These are phyloP conservation scores for Fusarium nodosum DNA, from an alignment of 2,329 filamentous ascomycete genomes.

Conservation along the genomic window DNA sequence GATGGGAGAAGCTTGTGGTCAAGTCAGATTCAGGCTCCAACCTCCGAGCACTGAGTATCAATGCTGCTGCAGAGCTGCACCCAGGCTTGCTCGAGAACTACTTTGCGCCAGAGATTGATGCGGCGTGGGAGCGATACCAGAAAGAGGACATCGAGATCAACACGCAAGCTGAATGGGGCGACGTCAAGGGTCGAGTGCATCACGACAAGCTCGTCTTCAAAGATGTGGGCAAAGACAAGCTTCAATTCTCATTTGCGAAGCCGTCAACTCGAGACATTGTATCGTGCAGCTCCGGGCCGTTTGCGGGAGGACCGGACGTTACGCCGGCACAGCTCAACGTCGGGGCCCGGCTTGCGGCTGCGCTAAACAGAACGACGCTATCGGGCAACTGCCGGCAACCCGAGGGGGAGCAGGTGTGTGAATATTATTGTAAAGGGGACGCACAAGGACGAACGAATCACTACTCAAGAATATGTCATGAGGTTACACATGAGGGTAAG, in stretches of 20 bases:
- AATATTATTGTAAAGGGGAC: slow-evolving; percentile 64
- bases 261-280: slow-evolving; percentile 66
- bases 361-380: slow-evolving; percentile 80
- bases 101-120: slow-evolving; percentile 64
- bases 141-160: slow-evolving; percentile 62
- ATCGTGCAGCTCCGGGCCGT: slow-evolving; percentile 69
- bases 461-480: slow-evolving; percentile 75
- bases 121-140: slow-evolving; percentile 66
- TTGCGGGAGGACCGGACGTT: slow-evolving; percentile 57
- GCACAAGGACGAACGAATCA: slow-evolving; percentile 69
- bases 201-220: slow-evolving; percentile 58
- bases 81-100: slow-evolving; percentile 63
- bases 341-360: slow-evolving; percentile 79
- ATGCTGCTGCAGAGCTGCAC: slow-evolving; percentile 62
- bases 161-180: slow-evolving; percentile 67
- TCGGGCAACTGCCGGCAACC: slow-evolving; percentile 66
- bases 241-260: slow-evolving; percentile 56
- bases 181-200: slow-evolving; percentile 60
- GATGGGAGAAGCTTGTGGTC: slow-evolving; percentile 67
- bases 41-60: slow-evolving; percentile 68
- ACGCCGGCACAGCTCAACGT: slow-evolving; percentile 69
- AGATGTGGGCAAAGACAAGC: slow-evolving; percentile 54
- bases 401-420: slow-evolving; percentile 60
- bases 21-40: slow-evolving; percentile 56
- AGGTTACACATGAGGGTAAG: slow-evolving; percentile 67